phyloP scores from a whole-genome alignment of 2,329 filamentous ascomycete genomes.

The Claviceps capensis region DNA sequence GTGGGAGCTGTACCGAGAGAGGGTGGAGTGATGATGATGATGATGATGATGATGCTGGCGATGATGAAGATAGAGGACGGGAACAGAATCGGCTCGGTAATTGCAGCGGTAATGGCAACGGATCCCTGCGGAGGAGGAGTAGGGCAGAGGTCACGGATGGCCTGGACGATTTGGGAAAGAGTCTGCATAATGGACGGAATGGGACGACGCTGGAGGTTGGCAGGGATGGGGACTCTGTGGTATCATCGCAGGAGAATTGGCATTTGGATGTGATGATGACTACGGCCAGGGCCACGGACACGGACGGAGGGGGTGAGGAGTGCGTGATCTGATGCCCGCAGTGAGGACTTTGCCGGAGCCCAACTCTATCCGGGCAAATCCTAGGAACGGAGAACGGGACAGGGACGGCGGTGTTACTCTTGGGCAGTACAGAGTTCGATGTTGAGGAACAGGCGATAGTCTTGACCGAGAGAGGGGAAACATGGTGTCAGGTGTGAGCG shows the following conservation, averaged over 20 bases:
- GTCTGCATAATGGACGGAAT: constrained; percentile 3
- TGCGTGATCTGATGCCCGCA: constrained; percentile 23
- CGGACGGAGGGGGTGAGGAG: constrained; percentile 8
- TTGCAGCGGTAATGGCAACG: not conserved
- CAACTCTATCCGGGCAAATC: too few relatives aligned
- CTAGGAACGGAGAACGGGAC: too few relatives aligned
- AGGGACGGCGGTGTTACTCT: too few relatives aligned
- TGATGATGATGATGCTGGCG: constrained; percentile 7
- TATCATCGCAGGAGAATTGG: constrained; percentile 6
- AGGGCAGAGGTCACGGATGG: constrained; percentile 10
- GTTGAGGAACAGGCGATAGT: too few relatives aligned
- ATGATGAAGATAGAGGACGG: not conserved
- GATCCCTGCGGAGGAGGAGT: not conserved
- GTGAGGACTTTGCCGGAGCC: not conserved
- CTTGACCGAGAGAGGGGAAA: too few relatives aligned
- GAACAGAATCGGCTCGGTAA: not conserved
- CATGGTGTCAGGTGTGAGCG: too few relatives aligned
- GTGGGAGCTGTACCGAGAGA: not conserved
- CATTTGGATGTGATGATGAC: constrained; percentile 11
- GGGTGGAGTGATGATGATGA: constrained; percentile 19
- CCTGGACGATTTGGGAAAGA: constrained; percentile 7
- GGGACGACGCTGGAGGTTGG: constrained; percentile 3
- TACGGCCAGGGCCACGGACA: constrained; percentile 11
- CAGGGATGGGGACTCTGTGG: constrained; percentile 1
- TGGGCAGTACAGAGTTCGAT: too few relatives aligned